Evolutionary conservation across 176 grass and related monocot species (phyloP), one percentile per base, ranked within the genome.

Genomic region (Paspalum notatum): DNA sequence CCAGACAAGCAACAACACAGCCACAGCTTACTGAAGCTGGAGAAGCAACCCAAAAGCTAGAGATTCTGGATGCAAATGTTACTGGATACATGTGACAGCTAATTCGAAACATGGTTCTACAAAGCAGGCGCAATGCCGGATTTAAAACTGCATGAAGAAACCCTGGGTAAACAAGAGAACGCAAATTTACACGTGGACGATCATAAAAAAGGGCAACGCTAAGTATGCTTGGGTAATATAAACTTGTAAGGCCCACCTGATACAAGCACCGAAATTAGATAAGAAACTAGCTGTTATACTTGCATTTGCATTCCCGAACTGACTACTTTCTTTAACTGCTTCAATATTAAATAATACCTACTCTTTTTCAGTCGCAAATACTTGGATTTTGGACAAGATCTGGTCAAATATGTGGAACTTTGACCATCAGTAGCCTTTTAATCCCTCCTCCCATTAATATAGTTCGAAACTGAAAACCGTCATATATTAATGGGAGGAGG

Each of bases 321-420:
- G 18, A 8, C 10, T 62, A 69, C n/a, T 59, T 66, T 32, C 51
- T 67, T 66, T 66, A 67, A 49, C 38, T 61, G 57, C 10, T 60
- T 60, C 11, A 12, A 58, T 59, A 12, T 24, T 4, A 59, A 22
- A 59, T 59, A 25, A 25, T 57, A 10, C n/a, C n/a, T 24, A 3
- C 40, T 6, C 55, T 4, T 24, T 58, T 58, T 58, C n/a, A 5
- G 63, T 21, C 16, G 37, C 40, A 57, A 12, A 58, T 14, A 46
- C 20, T 45, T 45, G 41, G 41, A 9, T 45, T 22, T 14, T 68
- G 5, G 1, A 24, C 11, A 39, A 17, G 18, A 67, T 67, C 9
- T 0, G 2, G 17, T 67, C 64, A 67, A 43, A 43, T 41, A 13
- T 44, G 10, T 44, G 9, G 44, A 44, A 68, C 41, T 68, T 45